Evolutionary conservation across 1,284 basidiomycete genomes (phyloP), one percentile per base, ranked within the genome.

Genomic region (Fistulina hepatica): DNA sequence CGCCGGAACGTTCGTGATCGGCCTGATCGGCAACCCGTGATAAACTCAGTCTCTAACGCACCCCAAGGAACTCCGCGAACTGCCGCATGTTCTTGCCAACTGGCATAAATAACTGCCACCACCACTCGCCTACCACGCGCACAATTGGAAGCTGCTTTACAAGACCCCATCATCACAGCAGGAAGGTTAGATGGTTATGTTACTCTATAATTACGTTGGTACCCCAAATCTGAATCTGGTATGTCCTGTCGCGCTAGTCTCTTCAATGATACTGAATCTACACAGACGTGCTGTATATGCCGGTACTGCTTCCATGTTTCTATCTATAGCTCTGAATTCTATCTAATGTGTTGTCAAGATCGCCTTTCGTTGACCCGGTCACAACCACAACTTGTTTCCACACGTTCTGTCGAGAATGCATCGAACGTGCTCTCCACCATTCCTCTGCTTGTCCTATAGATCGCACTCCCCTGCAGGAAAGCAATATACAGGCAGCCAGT

Each of bases 341-440:
- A 34, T 34, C 21, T 26, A 21, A 16, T 23, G 23, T 8, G 19
- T 33, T 9, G 17, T 25, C 12, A 50, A 81, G 81, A 21, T 63
- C 71, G 33, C 84, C 86, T 3, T 85, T 90, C 50, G 59, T 76
- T 13, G 71, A 86, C 21, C 88, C 88, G 8, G 71, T 70, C 4
- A 78, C 76, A 1, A 79, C 83, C 2, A 71, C 61, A 17, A 75
- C 76, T 9, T 91, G 88, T 52, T 68, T 72, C 41, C 88, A 92
- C 54, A 91, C 84, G 0, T 91, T 91, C 56, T 92, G 88, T 55
- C 62, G 63, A 16, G 75, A 76, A 24, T 91, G 88, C 52, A 84
- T 91, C 45, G 50, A 63, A 11, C 64, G 66, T 31, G 82, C 86
- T 0, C 64, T 91, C 8, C 53, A 58, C 28, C 68, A 78, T 40